Evolutionary conservation across 768 basidiomycete species (phyloP).

Genomic region (Harrya chromipes): DNA sequence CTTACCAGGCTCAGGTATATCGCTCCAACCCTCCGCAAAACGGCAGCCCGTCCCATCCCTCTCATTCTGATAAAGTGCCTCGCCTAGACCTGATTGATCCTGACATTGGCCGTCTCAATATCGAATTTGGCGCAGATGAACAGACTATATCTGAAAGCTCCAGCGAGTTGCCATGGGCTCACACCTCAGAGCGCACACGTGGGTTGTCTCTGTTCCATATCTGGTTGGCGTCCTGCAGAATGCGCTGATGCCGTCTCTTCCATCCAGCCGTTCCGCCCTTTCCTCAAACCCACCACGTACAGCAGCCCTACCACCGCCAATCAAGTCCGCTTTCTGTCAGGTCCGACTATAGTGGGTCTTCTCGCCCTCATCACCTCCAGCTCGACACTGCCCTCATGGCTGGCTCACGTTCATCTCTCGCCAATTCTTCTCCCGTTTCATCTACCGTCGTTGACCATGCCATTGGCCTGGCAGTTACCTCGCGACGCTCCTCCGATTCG

Average conservation of each 20-base stretch:
- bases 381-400: constrained; percentile 52
- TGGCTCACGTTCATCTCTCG: constrained; percentile 39
- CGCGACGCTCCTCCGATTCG: constrained; percentile 71
- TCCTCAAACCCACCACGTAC: constrained; percentile 22
- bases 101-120: constrained; percentile 54
- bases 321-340: constrained; percentile 38
- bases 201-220: constrained; percentile 32
- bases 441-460: constrained; percentile 38
- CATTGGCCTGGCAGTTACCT: constrained; percentile 19
- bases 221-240: constrained; percentile 24
- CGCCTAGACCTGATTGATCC: constrained; percentile 47
- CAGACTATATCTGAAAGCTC: constrained; percentile 40
- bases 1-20: constrained; percentile 76
- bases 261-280: constrained; percentile 25
- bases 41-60: constrained; percentile 22
- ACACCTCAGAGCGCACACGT: constrained; percentile 41
- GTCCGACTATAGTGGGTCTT: constrained; percentile 36
- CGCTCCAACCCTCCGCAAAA: constrained; percentile 41
- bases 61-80: constrained; percentile 30
- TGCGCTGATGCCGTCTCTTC: constrained; percentile 24
- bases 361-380: constrained; percentile 52
- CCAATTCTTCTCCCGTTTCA: constrained; percentile 44
- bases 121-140: constrained; percentile 47
- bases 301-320: constrained; percentile 28
- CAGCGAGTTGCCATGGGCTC: constrained; percentile 60